These are phyloP conservation scores for Globisporangium echinulatum DNA, from an alignment of 352 stramenopile genomes.

Conservation along the genomic window DNA sequence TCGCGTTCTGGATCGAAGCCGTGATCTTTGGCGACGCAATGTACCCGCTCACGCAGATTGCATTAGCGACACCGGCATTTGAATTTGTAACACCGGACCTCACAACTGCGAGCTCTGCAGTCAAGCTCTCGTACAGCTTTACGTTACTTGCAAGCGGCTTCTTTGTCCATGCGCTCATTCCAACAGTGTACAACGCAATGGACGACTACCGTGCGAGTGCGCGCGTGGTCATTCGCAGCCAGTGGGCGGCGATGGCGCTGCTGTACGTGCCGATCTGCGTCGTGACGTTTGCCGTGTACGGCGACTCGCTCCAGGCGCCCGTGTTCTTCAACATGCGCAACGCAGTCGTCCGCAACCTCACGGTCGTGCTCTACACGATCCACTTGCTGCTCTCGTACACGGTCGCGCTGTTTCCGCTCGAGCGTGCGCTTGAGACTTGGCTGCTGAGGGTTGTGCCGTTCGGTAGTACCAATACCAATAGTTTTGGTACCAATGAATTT, in stretches of 20 bases:
- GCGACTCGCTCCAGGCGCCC: constrained; percentile 59
- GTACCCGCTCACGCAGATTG: constrained; percentile 77
- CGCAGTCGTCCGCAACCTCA: constrained; percentile 55
- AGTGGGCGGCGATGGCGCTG: constrained; percentile 37
- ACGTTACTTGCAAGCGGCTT: constrained; percentile 56
- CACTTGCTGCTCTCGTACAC: constrained; percentile 71
- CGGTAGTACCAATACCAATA: not conserved
- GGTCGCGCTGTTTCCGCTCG: constrained; percentile 59
- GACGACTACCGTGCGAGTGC: constrained; percentile 45
- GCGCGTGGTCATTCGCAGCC: constrained; percentile 39
- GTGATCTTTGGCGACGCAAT: constrained; percentile 80
- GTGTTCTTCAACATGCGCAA: constrained; percentile 86
- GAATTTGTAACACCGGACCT: constrained; percentile 64
- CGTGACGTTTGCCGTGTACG: constrained; percentile 73
- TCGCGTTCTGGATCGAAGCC: constrained; percentile 75
- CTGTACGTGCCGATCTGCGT: constrained; percentile 73
- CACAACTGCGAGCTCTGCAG: constrained; percentile 32
- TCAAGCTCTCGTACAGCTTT: constrained; percentile 74
- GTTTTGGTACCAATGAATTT: no score
- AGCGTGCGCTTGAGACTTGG: constrained; percentile 55
- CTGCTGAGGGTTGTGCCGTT: constrained; percentile 26
- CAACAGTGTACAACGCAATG: constrained; percentile 78
- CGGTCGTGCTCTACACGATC: constrained; percentile 70
- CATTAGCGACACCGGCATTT: constrained; percentile 49
- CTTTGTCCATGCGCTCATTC: constrained; percentile 64